Evolutionary conservation across 2,329 filamentous ascomycete genomes (phyloP).

Genomic region (Nectriaceae sp.): DNA sequence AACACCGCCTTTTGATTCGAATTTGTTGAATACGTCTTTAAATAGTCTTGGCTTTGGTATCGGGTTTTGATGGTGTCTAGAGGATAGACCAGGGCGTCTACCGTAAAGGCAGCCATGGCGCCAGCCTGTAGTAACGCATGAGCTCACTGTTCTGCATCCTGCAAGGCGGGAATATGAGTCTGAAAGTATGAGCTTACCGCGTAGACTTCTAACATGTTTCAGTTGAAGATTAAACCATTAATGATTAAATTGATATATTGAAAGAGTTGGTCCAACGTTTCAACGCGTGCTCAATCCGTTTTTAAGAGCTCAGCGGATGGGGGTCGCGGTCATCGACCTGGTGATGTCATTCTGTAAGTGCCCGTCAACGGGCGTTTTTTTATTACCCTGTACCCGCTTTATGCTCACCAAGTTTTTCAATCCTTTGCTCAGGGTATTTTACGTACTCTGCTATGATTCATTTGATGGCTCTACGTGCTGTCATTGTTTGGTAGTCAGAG

Average conservation of each 20-base stretch:
- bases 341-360: no score
- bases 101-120: constrained; percentile 80
- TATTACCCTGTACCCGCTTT: no score
- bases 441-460: no score
- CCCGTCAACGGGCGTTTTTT: no score
- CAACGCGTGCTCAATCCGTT: no score
- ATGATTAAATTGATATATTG: constrained; percentile 18
- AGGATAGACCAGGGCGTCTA: constrained; percentile 84
- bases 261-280: constrained; percentile 18
- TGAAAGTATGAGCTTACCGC: constrained; percentile 24
- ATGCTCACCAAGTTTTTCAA: no score
- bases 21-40: constrained; percentile 62
- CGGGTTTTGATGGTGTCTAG: constrained; percentile 89
- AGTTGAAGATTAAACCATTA: neutral
- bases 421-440: no score
- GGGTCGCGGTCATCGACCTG: no score
- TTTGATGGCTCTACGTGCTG: no score
- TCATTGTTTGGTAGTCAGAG: no score
- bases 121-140: constrained; percentile 62
- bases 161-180: neutral
- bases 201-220: constrained; percentile 34
- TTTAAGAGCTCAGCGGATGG: no score
- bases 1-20: constrained; percentile 54
- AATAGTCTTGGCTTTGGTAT: constrained; percentile 76
- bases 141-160: neutral